Evolutionary conservation across 2,329 filamentous ascomycete species (phyloP).

Genomic region (Neonectria magnoliae): DNA sequence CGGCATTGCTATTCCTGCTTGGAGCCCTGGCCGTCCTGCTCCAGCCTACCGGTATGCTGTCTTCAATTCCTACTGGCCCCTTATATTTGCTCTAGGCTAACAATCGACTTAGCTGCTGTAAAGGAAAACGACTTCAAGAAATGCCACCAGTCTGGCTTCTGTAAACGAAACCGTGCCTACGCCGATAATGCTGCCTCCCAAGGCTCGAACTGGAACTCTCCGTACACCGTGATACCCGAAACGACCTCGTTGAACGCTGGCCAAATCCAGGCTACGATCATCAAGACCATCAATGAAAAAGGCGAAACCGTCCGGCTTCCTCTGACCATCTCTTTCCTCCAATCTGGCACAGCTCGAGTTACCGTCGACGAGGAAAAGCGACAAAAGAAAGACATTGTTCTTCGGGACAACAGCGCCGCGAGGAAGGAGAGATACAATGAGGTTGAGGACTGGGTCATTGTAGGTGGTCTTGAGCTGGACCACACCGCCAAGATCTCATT

Average conservation of each 20-base stretch:
- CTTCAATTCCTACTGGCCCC: background rate
- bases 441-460: conserved; percentile 84
- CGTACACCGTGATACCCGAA: conserved; percentile 79
- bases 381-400: conserved; percentile 85
- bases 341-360: conserved; percentile 88
- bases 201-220: conserved; percentile 77
- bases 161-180: conserved; percentile 90
- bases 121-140: conserved; percentile 99
- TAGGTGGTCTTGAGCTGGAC: conserved; percentile 81
- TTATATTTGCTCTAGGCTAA: conserved; percentile 26
- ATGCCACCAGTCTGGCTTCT: conserved; percentile 95
- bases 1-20: conserved; percentile 69
- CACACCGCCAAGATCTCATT: conserved; percentile 74
- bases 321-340: conserved; percentile 85
- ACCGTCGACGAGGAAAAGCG: conserved; percentile 92
- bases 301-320: conserved; percentile 81
- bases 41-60: conserved; percentile 69
- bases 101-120: conserved; percentile 70
- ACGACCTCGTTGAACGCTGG: conserved; percentile 82
- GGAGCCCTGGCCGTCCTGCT: conserved; percentile 68
- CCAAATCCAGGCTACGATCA: conserved; percentile 79
- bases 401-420: conserved; percentile 84
- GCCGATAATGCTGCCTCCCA: conserved; percentile 78
- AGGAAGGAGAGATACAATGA: conserved; percentile 97
- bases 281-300: conserved; percentile 76